A percentile compares a stretch with the other conserved stretches of the same genome.
These are phyloP conservation scores for Phalaenopsis aphrodite DNA, from an alignment of 106 monocot genomes.

Conservation along the genomic window DNA sequence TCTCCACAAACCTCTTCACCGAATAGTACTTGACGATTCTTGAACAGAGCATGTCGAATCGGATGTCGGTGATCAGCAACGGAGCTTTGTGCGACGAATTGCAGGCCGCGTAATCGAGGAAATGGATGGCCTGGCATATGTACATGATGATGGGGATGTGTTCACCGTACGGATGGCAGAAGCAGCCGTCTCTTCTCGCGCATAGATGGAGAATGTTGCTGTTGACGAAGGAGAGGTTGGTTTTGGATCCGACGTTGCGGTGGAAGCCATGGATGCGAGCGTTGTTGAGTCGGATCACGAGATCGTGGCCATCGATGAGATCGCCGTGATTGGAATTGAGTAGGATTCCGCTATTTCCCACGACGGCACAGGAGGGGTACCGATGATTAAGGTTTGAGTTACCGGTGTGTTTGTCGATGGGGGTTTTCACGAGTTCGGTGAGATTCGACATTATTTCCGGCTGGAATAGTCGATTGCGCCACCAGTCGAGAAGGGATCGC, in stretches of 20 bases:
- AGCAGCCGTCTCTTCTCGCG: conserved; percentile 27
- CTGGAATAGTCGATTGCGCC: conserved; percentile 29
- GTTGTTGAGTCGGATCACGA: conserved; percentile 72
- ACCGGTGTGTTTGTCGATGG: conserved; percentile 24
- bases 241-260: conserved; percentile 48
- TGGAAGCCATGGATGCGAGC: conserved; percentile 34
- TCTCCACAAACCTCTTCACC: conserved; percentile 34
- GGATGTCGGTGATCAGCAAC: conserved; percentile 42
- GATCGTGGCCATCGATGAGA: conserved; percentile 56
- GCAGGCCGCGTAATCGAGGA: conserved; percentile 53
- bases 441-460: conserved; percentile 47
- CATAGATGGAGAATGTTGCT: conserved; percentile 80
- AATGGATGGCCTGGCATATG: conserved; percentile 73
- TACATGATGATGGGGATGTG: conserved; percentile 54
- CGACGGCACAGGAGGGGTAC: conserved; percentile 39
- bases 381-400: not conserved
- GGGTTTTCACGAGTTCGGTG: conserved; percentile 21
- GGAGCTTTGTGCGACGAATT: conserved; percentile 32
- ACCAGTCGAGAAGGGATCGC: conserved; percentile 35
- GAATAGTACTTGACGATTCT: conserved; percentile 74
- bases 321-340: conserved; percentile 33
- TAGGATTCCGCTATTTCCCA: conserved; percentile 75
- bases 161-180: conserved; percentile 64
- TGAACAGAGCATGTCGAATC: conserved; percentile 53
- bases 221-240: conserved; percentile 61